A percentile compares a stretch with the other conserved stretches of the same genome.
phyloP scores from a whole-genome alignment of 2,329 filamentous ascomycete genomes.

The Cylindrodendrum hubeiense region DNA sequence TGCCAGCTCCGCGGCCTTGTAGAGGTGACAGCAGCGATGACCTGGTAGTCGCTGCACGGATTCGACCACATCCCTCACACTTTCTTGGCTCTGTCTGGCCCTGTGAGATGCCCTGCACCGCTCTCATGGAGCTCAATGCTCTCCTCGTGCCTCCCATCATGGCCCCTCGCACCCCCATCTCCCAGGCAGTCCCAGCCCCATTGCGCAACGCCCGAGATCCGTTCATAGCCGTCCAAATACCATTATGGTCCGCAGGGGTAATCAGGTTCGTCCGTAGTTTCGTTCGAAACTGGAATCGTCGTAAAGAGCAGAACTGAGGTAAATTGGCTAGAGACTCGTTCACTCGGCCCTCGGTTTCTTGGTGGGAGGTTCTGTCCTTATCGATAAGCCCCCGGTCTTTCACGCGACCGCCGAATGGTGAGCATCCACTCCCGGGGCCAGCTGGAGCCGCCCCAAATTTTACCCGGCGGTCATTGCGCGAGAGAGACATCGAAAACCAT shows the following conservation, averaged over 20 bases:
- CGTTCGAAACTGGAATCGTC: neutral
- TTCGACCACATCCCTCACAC: conserved; percentile 2
- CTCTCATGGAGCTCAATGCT: conserved; percentile 33
- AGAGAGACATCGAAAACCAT: conserved; percentile 21
- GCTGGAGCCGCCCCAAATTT: conserved; percentile 44
- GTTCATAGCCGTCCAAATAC: conserved; percentile 39
- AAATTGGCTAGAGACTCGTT: neutral
- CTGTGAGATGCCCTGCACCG: neutral
- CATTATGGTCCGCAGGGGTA: conserved; percentile 33
- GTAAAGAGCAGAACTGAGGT: neutral
- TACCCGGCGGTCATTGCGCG: conserved; percentile 37
- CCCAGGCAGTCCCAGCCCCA: conserved; percentile 33
- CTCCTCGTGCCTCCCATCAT: conserved; percentile 28
- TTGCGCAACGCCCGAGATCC: conserved; percentile 38
- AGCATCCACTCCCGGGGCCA: conserved; percentile 30
- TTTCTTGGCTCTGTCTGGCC: neutral
- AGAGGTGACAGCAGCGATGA: conserved; percentile 9
- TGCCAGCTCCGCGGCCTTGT: neutral
- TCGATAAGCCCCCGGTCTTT: conserved; percentile 40
- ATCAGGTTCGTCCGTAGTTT: neutral
- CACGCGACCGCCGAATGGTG: conserved; percentile 1
- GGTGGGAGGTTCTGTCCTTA: conserved; percentile 36
- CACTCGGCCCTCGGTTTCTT: conserved; percentile 3
- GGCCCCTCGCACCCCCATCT: conserved; percentile 4
- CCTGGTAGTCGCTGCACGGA: neutral